These are phyloP conservation scores for Esteya vermicola DNA, from an alignment of 2,329 filamentous ascomycete genomes.

Conservation along the genomic window DNA sequence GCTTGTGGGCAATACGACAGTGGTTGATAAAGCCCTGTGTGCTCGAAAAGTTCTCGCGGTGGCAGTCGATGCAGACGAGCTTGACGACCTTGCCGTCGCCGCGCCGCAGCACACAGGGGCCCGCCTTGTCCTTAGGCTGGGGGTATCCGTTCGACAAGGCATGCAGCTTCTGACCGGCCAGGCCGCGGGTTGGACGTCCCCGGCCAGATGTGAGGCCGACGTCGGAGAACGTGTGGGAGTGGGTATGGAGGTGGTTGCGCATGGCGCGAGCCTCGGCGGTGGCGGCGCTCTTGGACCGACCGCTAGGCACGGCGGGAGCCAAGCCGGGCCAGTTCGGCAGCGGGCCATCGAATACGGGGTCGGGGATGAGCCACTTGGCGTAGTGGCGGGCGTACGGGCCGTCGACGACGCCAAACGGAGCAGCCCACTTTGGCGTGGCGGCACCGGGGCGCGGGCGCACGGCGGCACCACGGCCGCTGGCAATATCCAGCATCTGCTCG, in stretches of 20 bases:
- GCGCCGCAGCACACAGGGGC: slow-evolving; percentile 73
- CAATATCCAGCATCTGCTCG: slow-evolving; percentile 54
- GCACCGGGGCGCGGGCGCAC: slow-evolving; percentile 47
- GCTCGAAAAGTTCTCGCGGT: slow-evolving; percentile 84
- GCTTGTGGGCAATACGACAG: slow-evolving; percentile 86
- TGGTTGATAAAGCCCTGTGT: slow-evolving; percentile 99
- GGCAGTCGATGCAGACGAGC: slow-evolving; percentile 77
- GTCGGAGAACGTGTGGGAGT: no score
- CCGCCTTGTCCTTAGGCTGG: slow-evolving; percentile 64
- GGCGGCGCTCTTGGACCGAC: slow-evolving; percentile 26
- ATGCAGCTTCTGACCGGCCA: slow-evolving; percentile 49
- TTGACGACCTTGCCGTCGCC: slow-evolving; percentile 79
- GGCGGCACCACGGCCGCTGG: slow-evolving; percentile 59
- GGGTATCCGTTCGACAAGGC: slow-evolving; percentile 57
- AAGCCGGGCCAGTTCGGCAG: slow-evolving; percentile 31
- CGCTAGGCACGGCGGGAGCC: slow-evolving; percentile 23
- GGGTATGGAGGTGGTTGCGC: slow-evolving; percentile 64
- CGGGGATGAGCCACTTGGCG: slow-evolving; percentile 85
- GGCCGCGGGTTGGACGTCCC: slow-evolving; percentile 32
- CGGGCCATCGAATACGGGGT: slow-evolving; percentile 68
- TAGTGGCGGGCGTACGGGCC: slow-evolving; percentile 93
- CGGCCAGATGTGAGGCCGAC: slow-evolving; percentile 43
- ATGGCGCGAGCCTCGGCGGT: slow-evolving; percentile 61
- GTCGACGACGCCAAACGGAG: slow-evolving; percentile 81
- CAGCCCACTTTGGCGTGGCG: slow-evolving; percentile 59